A percentile compares a stretch with the other conserved stretches of the same genome.
Evolutionary conservation across 2,329 filamentous ascomycete species (phyloP).

Genomic region (Microcera coccophila): DNA sequence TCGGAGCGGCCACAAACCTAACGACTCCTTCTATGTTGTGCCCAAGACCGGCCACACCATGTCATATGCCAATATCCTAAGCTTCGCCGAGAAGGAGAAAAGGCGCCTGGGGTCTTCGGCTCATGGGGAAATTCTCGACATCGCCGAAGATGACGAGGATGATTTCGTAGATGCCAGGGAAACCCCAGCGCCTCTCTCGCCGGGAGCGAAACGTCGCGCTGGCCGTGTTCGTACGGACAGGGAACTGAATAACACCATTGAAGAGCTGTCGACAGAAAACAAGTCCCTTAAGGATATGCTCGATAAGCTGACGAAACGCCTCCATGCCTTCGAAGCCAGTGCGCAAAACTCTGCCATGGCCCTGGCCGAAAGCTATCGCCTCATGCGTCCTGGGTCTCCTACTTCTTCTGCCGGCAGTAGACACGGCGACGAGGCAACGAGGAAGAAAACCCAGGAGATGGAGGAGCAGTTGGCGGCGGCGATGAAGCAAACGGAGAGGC

Average conservation of each 20-base stretch:
- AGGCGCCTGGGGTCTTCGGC: slow-evolving; percentile 53
- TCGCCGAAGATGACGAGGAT: slow-evolving; percentile 64
- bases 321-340: slow-evolving; percentile 91
- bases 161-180: slow-evolving; percentile 88
- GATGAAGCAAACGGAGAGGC: slow-evolving; percentile 58
- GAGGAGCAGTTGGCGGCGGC: slow-evolving; percentile 61
- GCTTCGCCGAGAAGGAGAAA: slow-evolving; percentile 63
- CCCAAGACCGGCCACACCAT: slow-evolving; percentile 87
- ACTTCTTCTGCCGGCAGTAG: slow-evolving; percentile 27
- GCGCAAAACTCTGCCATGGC: slow-evolving; percentile 84
- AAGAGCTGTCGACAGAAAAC: slow-evolving; percentile 88
- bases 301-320: slow-evolving; percentile 77
- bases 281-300: slow-evolving; percentile 77
- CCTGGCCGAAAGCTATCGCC: slow-evolving; percentile 75
- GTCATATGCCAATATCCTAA: slow-evolving; percentile 87
- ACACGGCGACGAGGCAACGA: slow-evolving; percentile 35
- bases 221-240: slow-evolving; percentile 40
- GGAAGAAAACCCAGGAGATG: slow-evolving; percentile 56
- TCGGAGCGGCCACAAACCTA: slow-evolving; percentile 60
- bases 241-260: slow-evolving; percentile 64
- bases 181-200: slow-evolving; percentile 47
- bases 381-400: slow-evolving; percentile 57
- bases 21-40: slow-evolving; percentile 90
- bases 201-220: slow-evolving; percentile 38
- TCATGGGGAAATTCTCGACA: slow-evolving; percentile 47